Conservation (phyloP, 768 basidiomycete genomes). For the Phanerochaete sordida region DNA sequence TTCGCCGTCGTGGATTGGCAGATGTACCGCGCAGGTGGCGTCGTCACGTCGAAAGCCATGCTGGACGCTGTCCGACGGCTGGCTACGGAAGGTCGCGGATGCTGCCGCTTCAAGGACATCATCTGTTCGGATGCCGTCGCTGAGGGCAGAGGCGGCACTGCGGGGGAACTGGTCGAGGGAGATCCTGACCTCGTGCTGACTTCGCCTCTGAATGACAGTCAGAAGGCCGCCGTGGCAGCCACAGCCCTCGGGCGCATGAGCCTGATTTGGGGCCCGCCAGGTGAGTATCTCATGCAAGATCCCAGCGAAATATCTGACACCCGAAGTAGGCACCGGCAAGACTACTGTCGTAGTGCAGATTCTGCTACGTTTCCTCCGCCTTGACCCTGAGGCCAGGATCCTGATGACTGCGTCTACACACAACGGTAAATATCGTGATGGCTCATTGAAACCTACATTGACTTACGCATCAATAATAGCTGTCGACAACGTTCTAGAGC, state of each 20-base stretch:
- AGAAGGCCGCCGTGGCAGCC: slow-evolving; percentile 45
- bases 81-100: slow-evolving; percentile 36
- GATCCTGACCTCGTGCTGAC: slow-evolving; percentile 6
- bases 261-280: slow-evolving; percentile 70
- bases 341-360: slow-evolving; percentile 68
- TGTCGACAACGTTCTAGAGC: slow-evolving; percentile 67
- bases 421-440: slow-evolving; percentile 40
- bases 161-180: neutral
- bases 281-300: slow-evolving; percentile 26
- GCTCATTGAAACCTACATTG: neutral
- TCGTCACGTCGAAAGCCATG: slow-evolving; percentile 62
- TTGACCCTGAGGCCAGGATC: slow-evolving; percentile 39
- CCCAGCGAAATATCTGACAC: neutral
- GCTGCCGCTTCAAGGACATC: slow-evolving; percentile 47
- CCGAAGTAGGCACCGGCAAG: slow-evolving; percentile 57
- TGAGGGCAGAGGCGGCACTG: neutral
- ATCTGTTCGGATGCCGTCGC: slow-evolving; percentile 29
- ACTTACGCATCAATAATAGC: slow-evolving; percentile 32
- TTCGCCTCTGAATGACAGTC: slow-evolving; percentile 51
- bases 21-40: slow-evolving; percentile 58
- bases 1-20: slow-evolving; percentile 59
- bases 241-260: slow-evolving; percentile 39
- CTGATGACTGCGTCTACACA: slow-evolving; percentile 73
- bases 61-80: slow-evolving; percentile 56
- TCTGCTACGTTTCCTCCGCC: slow-evolving; percentile 39